phyloP scores from a whole-genome alignment of 331 rosid species.

The Telfairia occidentalis region DNA sequence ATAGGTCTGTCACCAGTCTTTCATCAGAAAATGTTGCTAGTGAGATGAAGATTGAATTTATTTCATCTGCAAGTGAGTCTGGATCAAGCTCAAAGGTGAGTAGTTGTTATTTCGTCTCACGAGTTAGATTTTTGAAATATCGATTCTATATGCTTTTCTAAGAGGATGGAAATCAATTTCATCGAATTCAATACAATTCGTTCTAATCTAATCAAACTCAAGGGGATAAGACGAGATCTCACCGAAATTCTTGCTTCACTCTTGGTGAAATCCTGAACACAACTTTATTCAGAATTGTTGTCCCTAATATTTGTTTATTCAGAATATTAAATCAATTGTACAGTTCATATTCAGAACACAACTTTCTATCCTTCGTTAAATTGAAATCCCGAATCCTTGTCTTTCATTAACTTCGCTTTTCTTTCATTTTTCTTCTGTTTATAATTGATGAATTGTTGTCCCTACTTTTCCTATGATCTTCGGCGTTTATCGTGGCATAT shows the following conservation, averaged over 20 bases:
- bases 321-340: neutral
- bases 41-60: constrained; percentile 37
- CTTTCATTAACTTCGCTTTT: neutral
- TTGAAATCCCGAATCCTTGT: neutral
- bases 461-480: neutral
- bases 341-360: neutral
- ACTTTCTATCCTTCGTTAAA: neutral
- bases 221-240: neutral
- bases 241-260: neutral
- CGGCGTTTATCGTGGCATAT: neutral
- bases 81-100: constrained; percentile 54
- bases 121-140: neutral
- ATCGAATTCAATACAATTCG: neutral
- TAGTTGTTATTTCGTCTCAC: constrained; percentile 9
- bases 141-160: neutral
- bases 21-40: constrained; percentile 46
- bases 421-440: neutral
- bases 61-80: constrained; percentile 46
- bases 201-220: neutral
- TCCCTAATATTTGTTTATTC: too few species aligned
- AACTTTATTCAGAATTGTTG: too few species aligned
- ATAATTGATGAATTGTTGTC: neutral
- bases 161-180: neutral
- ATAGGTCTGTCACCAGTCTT: constrained; percentile 48
- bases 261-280: too few species aligned